Conservation (phyloP, 306 rosid genomes). For the Medicago lupulina region DNA sequence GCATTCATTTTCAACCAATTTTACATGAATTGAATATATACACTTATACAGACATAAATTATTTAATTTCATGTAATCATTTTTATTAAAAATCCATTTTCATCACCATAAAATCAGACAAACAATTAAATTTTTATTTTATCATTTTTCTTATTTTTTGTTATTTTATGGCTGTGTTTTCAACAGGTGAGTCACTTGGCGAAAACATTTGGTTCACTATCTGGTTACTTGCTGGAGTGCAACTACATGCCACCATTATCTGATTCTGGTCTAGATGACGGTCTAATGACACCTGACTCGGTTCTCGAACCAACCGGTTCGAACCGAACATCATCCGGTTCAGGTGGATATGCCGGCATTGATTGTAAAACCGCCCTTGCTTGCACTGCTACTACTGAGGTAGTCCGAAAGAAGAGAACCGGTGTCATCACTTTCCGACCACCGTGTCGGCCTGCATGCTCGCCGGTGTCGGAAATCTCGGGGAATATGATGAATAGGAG, state of each 20-base stretch:
- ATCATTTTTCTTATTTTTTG: background rate
- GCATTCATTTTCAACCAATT: no score
- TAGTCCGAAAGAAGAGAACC: slow-evolving; percentile 71
- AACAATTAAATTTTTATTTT: background rate
- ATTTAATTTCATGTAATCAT: no score
- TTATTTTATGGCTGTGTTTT: background rate
- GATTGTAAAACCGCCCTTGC: slow-evolving; percentile 55
- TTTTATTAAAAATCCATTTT: no score
- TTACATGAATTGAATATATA: no score
- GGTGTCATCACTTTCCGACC: slow-evolving; percentile 35
- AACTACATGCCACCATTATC: slow-evolving; percentile 65
- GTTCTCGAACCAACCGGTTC: slow-evolving; percentile 79
- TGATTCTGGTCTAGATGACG: slow-evolving; percentile 65
- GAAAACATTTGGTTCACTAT: slow-evolving; percentile 54
- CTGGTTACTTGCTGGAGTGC: slow-evolving; percentile 69
- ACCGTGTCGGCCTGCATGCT: slow-evolving; percentile 57
- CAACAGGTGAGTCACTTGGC: slow-evolving; percentile 65
- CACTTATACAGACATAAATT: no score
- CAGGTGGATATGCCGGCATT: slow-evolving; percentile 58
- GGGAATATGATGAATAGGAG: slow-evolving; percentile 70
- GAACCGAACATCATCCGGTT: slow-evolving; percentile 66
- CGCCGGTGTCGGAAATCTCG: slow-evolving; percentile 58
- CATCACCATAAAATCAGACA: no score
- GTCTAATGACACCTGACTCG: slow-evolving; percentile 74
- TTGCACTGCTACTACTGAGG: slow-evolving; percentile 77